Evolutionary conservation across 2,329 filamentous ascomycete species (phyloP), one percentile per base, ranked within the genome.

Genomic region (Pyrenophora seminiperda): DNA sequence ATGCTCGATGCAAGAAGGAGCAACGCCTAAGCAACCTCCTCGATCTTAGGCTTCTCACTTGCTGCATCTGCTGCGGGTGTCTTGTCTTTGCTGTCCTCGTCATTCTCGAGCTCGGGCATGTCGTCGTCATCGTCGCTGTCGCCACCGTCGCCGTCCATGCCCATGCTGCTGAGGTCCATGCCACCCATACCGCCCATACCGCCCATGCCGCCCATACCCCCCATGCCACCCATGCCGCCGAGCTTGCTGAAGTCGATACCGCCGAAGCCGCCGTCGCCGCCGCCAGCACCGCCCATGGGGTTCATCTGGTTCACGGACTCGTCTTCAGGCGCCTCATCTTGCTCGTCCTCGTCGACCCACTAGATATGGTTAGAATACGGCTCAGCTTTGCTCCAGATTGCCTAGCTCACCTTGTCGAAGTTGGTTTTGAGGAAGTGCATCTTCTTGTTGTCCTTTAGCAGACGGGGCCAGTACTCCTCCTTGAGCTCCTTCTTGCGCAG

Each of bases 341-440:
- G 94, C 84, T 99, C 94, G 73, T 99, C 92, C 84, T 97, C 91
- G 65, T 97, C 92, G 68, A 96, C 90, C 92, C 92, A 97, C 84
- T 87, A 32, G 15, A 53, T 47, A 32, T 13, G 24, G 52, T 73
- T 65, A 72, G 65, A 32, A n/a, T 14, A n/a, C 4, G 36, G 15
- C 18, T 22, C 17, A 24, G 3, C 0, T 27, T 1, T 11, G 11
- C 18, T 6, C 7, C 3, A 9, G 20, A 15, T 14, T 32, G 27
- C 6, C 2, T n/a, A 10, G 65, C 81, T 53, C 73, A 88, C 85
- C 88, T 96, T 97, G 81, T 97, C 92, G 68, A 99, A 99, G 79
- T 99, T 89, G 60, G 94, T 97, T 87, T 96, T 96, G 70, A 99
- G 78, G 84, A 91, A 99, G 79, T 97, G 94, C 47, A 90, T 79